These are phyloP conservation scores for Isabelozyma rhagii DNA, from an alignment of 805 yeast genomes.

Conservation along the genomic window DNA sequence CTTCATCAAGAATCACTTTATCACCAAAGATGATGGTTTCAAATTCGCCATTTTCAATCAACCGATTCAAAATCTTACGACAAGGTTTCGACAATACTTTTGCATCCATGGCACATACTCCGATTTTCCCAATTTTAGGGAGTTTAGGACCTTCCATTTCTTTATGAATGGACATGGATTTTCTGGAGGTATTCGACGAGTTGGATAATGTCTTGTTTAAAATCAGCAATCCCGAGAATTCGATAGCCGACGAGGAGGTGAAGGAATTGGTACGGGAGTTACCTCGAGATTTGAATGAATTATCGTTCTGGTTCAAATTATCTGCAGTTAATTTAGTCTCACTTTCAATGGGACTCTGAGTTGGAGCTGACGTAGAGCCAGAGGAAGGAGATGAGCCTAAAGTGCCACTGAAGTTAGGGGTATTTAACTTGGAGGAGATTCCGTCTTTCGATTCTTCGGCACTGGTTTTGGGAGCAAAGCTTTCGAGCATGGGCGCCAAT, in stretches of 20 bases:
- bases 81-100: conserved; percentile 96
- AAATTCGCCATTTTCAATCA: conserved; percentile 91
- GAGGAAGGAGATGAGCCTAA: neutral
- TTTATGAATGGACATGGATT: conserved; percentile 29
- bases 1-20: conserved; percentile 90
- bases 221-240: conserved; percentile 10
- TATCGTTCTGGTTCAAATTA: neutral
- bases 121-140: conserved; percentile 86
- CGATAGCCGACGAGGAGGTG: conserved; percentile 3
- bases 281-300: conserved; percentile 1
- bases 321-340: conserved; percentile 8
- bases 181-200: conserved; percentile 28
- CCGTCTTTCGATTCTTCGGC: conserved; percentile 27
- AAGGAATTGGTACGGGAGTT: conserved; percentile 9
- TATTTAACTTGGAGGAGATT: conserved; percentile 8
- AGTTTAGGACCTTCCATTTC: conserved; percentile 47
- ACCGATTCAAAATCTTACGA: conserved; percentile 79
- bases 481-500: conserved; percentile 74
- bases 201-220: conserved; percentile 36
- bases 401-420: conserved; percentile 3
- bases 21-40: conserved; percentile 97
- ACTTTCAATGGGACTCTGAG: conserved; percentile 1
- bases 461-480: conserved; percentile 65
- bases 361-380: neutral
- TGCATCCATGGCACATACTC: conserved; percentile 98